Percentiles rank a stretch among this genome's conserved stretches.
phyloP scores from a whole-genome alignment of 2,329 filamentous ascomycete species.

The Aureobasidium musti region DNA sequence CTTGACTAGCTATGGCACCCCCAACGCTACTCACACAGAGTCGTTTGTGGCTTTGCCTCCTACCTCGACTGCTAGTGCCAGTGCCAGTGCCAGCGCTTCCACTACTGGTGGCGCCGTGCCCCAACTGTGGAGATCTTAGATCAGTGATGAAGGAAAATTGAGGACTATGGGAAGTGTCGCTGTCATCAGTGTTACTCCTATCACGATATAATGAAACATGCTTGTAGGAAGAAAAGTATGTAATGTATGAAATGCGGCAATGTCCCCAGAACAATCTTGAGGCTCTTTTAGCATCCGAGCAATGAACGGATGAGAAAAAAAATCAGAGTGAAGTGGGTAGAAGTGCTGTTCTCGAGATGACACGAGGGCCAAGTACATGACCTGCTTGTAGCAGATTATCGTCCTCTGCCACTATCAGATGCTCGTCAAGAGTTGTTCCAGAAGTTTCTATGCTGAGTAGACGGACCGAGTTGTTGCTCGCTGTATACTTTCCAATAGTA shows the following conservation, averaged over 20 bases:
- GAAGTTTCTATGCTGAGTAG: too few relatives aligned
- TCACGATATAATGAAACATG: not conserved
- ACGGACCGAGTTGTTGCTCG: too few relatives aligned
- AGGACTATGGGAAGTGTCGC: not conserved
- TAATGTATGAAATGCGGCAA: not conserved
- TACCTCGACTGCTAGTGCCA: conserved; percentile 29
- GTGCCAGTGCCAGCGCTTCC: not conserved
- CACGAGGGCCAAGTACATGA: too few relatives aligned
- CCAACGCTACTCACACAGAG: conserved; percentile 47
- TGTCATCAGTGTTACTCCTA: not conserved
- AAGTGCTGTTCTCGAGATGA: too few relatives aligned
- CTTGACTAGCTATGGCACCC: conserved; percentile 39
- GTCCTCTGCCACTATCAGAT: too few relatives aligned
- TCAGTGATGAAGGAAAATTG: not conserved
- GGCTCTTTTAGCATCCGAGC: too few relatives aligned
- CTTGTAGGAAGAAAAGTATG: not conserved
- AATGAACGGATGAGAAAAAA: too few relatives aligned
- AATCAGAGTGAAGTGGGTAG: too few relatives aligned
- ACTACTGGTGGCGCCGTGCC: not conserved
- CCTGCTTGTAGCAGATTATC: too few relatives aligned
- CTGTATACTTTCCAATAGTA: too few relatives aligned
- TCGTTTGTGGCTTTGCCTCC: conserved; percentile 42
- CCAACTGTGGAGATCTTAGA: not conserved
- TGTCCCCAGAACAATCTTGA: not conserved
- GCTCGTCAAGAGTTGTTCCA: too few relatives aligned